These are phyloP conservation scores for Phyllosticta capitalensis DNA, from an alignment of 2,329 filamentous ascomycete species.

Conservation along the genomic window DNA sequence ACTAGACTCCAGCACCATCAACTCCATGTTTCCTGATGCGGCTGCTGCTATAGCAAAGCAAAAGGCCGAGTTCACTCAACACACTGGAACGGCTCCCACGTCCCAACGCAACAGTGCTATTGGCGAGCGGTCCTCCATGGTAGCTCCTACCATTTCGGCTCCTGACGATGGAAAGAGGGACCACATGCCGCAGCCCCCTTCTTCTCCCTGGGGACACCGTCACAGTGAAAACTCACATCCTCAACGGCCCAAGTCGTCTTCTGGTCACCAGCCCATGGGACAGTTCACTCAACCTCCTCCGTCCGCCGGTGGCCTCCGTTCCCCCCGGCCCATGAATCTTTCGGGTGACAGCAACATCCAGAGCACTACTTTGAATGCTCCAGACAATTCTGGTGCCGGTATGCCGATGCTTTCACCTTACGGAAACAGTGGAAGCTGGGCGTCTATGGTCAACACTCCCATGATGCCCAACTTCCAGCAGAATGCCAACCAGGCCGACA, in stretches of 20 bases:
- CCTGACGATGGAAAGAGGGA: constrained; percentile 57
- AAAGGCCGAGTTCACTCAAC: constrained; percentile 93
- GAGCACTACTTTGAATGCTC: constrained; percentile 68
- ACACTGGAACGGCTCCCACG: constrained; percentile 78
- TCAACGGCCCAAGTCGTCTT: constrained; percentile 66
- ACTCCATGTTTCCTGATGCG: constrained; percentile 98
- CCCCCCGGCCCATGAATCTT: constrained; percentile 62
- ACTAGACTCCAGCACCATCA: constrained; percentile 88
- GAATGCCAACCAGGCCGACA: constrained; percentile 69
- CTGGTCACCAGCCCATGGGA: constrained; percentile 67
- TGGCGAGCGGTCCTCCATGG: constrained; percentile 65
- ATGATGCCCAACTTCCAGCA: constrained; percentile 78
- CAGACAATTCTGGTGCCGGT: constrained; percentile 58
- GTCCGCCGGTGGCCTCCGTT: constrained; percentile 62
- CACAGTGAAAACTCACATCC: constrained; percentile 43
- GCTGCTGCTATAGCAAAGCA: constrained; percentile 97
- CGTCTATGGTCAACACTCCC: constrained; percentile 95
- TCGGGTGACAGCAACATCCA: constrained; percentile 64
- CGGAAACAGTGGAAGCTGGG: constrained; percentile 83
- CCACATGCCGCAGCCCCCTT: constrained; percentile 53
- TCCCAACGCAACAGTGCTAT: constrained; percentile 88
- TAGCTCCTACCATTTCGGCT: constrained; percentile 64
- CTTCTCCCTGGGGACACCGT: constrained; percentile 69
- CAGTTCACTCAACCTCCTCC: constrained; percentile 77
- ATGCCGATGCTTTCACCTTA: constrained; percentile 81